Conservation (phyloP, 306 rosid species). For the Corylus avellana region DNA sequence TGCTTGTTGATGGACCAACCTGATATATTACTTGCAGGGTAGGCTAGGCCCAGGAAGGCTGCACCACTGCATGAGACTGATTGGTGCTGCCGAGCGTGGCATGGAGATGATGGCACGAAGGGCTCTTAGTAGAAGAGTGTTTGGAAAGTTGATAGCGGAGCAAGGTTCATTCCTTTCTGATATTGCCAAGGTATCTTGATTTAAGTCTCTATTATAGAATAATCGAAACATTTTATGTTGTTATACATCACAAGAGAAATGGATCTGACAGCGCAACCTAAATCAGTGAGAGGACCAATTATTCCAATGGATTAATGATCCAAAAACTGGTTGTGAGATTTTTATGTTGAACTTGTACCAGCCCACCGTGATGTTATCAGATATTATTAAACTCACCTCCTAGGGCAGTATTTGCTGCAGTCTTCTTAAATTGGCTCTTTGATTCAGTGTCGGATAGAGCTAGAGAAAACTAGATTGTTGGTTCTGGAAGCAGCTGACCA, state of each 20-base stretch:
- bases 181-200: conserved; percentile 67
- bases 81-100: conserved; percentile 94
- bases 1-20: conserved; percentile 15
- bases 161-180: conserved; percentile 90
- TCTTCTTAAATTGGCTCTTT: conserved; percentile 13
- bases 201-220: background rate
- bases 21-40: conserved; percentile 58
- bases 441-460: conserved; percentile 82
- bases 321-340: background rate
- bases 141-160: conserved; percentile 88
- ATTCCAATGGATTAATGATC: background rate
- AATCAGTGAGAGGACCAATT: background rate
- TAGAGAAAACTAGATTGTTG: conserved; percentile 77
- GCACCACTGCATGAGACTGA: conserved; percentile 97
- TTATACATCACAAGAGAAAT: background rate
- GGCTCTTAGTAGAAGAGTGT: conserved; percentile 77
- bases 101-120: conserved; percentile 81
- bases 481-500: conserved; percentile 95
- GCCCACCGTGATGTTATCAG: background rate
- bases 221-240: background rate
- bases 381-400: background rate
- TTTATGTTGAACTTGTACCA: background rate
- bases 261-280: background rate
- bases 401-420: background rate
- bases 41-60: conserved; percentile 97